Conservation (phyloP, 495 filamentous ascomycete genomes). For the Terfezia boudieri region DNA sequence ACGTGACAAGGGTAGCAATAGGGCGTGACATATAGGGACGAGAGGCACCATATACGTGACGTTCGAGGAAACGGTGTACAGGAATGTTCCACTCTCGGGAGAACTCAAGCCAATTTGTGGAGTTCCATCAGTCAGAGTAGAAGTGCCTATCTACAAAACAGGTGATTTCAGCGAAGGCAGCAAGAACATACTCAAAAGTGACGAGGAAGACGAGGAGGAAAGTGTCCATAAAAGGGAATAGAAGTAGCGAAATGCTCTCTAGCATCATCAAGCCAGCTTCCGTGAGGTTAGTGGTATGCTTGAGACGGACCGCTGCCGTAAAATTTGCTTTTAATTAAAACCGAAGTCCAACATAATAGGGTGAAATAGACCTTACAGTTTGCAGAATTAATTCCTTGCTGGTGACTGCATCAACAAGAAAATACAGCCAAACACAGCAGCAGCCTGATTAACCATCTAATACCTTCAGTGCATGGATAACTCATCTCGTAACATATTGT, state of each 20-base stretch:
- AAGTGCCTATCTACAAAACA: slow-evolving; percentile 88
- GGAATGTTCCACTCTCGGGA: slow-evolving; percentile 95
- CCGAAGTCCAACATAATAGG: background rate
- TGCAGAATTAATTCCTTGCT: slow-evolving; percentile 94
- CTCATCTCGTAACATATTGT: slow-evolving; percentile 96
- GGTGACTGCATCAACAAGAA: slow-evolving; percentile 75
- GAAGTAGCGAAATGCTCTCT: slow-evolving; percentile 78
- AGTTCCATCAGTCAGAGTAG: slow-evolving; percentile 95
- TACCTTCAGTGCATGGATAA: slow-evolving; percentile 56
- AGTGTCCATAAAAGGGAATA: slow-evolving; percentile 95
- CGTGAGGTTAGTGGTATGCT: slow-evolving; percentile 29
- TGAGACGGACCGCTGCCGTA: slow-evolving; percentile 43
- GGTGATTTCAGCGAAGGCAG: slow-evolving; percentile 86
- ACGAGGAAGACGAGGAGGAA: slow-evolving; percentile 89
- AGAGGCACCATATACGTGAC: slow-evolving; percentile 78
- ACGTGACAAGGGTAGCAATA: slow-evolving; percentile 73
- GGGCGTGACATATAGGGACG: slow-evolving; percentile 50
- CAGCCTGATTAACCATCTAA: slow-evolving; percentile 64
- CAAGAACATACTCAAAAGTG: slow-evolving; percentile 91
- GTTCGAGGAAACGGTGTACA: slow-evolving; percentile 89
- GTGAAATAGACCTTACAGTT: slow-evolving; percentile 29
- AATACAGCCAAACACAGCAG: slow-evolving; percentile 90
- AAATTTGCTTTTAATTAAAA: background rate
- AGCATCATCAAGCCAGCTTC: slow-evolving; percentile 62
- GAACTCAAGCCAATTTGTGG: slow-evolving; percentile 81